Evolutionary conservation across 176 grass and related monocot species (phyloP).

Genomic region (Triticum turgidum): DNA sequence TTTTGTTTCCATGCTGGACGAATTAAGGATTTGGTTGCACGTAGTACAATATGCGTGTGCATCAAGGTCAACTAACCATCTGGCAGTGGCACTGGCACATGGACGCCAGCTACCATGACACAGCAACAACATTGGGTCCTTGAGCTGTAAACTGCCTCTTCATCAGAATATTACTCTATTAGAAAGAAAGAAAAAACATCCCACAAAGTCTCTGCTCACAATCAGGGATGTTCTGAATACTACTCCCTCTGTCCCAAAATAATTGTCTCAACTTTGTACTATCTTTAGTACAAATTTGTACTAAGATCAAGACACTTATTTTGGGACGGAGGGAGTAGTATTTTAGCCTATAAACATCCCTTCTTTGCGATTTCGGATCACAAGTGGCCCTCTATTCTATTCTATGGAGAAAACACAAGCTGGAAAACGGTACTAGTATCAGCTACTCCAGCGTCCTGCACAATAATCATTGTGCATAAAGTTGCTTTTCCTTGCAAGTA

Average conservation of each 20-base stretch:
- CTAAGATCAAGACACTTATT: no score
- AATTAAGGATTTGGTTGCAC: slow-evolving; percentile 28
- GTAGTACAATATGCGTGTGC: slow-evolving; percentile 9
- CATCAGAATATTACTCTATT: background rate
- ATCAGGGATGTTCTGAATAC: background rate
- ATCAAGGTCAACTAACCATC: slow-evolving; percentile 34
- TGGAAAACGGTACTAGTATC: slow-evolving; percentile 13
- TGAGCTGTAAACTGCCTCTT: slow-evolving; percentile 45
- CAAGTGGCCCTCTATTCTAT: background rate
- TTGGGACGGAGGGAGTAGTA: background rate
- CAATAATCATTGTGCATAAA: slow-evolving; percentile 48
- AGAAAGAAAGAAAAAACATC: background rate
- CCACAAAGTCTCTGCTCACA: background rate
- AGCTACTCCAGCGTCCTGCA: slow-evolving; percentile 27
- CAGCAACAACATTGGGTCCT: slow-evolving; percentile 23
- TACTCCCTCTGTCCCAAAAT: no score
- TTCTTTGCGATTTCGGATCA: background rate
- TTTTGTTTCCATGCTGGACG: slow-evolving; percentile 18
- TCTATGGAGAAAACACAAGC: slow-evolving; percentile 10
- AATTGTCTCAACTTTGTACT: no score
- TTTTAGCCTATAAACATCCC: background rate
- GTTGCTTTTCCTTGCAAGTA: slow-evolving; percentile 36
- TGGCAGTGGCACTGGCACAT: slow-evolving; percentile 5
- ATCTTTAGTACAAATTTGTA: no score
- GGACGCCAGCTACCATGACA: slow-evolving; percentile 30